These are phyloP conservation scores for Umbilicus rupestris DNA, from an alignment of 164 flowering plant genomes.

Conservation along the genomic window DNA sequence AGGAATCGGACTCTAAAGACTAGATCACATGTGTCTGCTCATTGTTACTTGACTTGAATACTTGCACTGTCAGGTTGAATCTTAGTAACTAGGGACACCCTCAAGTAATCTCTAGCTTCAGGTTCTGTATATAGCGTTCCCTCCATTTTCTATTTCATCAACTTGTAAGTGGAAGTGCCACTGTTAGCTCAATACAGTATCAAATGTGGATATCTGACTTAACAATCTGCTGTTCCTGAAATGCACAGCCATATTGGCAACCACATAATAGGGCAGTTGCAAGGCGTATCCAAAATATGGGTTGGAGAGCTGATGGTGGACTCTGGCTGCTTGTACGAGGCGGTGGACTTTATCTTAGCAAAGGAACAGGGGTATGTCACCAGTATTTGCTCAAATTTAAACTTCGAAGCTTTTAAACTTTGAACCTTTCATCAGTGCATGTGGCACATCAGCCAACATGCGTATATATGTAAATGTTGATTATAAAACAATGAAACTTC, in stretches of 20 bases:
- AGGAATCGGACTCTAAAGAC: too few species aligned
- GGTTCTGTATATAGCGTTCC: neutral
- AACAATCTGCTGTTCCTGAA: neutral
- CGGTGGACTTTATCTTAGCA: constrained; percentile 94
- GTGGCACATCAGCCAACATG: neutral
- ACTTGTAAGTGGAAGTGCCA: neutral
- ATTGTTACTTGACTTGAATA: neutral
- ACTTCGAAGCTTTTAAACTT: neutral
- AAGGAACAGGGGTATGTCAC: constrained; percentile 78
- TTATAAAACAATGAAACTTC: neutral
- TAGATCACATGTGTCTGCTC: too few species aligned
- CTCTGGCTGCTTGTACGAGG: constrained; percentile 99
- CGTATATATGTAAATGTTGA: neutral
- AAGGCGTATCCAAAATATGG: constrained; percentile 96
- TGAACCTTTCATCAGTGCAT: neutral
- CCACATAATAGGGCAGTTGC: constrained; percentile 94
- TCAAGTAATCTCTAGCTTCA: neutral
- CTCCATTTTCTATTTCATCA: neutral
- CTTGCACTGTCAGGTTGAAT: neutral
- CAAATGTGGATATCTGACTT: neutral
- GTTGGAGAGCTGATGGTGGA: constrained; percentile 99
- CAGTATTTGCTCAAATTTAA: neutral
- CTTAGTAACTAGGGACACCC: neutral
- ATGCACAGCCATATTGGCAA: constrained; percentile 84
- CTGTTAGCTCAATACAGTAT: neutral